Base-by-base conservation (phyloP, 1,284 basidiomycete species). In the Singerocomus inundabilis region DNA sequence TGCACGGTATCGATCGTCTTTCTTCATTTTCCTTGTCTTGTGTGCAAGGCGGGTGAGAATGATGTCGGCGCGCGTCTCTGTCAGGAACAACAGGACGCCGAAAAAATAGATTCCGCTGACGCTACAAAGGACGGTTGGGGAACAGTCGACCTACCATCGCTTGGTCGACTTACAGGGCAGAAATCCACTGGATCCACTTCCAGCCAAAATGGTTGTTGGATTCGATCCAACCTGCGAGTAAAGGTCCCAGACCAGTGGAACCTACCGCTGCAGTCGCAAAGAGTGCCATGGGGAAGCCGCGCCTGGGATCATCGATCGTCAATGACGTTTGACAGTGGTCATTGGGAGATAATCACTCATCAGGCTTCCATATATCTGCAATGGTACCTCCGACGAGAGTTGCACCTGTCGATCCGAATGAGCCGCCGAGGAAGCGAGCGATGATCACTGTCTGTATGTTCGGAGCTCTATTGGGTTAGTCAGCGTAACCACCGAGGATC, bases 171-270 rank as follows among this genome's bases (percentile, higher is more conserved):
- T 37, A 76, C 75, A 78, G 80, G 49, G 77, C 66, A 54, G 79
- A 75, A n/a, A 87, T 73, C 81, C 82, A 85, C 60, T 84, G 79
- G 18, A 85, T 83, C 83, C 84, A 86, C 13, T 84, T 70, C 84
- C 85, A 88, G 38, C 72, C 69, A 7, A 85, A 58, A 10, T 68
- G 63, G 0, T 62, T 52, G 47, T 77, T 72, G 30, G 76, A 72
- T 57, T 81, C 82, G 11, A 84, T 78, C 75, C 77, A 85, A 2
- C 78, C 79, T 8, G 78, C 74, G 21, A 74, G 66, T 8, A 81
- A 64, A 0, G 82, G 76, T 3, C 79, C 84, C 1, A 84, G 48
- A 5, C 81, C 82, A 0, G 74, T 76, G 0, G 74, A 73, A 16
- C 73, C 72, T 41, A 84, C 61, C 1, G 74, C 78, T 5, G 70